Percentiles rank a stretch among this genome's conserved stretches.
Conservation (phyloP, 2,329 filamentous ascomycete genomes). For the Cercospora sesami region DNA sequence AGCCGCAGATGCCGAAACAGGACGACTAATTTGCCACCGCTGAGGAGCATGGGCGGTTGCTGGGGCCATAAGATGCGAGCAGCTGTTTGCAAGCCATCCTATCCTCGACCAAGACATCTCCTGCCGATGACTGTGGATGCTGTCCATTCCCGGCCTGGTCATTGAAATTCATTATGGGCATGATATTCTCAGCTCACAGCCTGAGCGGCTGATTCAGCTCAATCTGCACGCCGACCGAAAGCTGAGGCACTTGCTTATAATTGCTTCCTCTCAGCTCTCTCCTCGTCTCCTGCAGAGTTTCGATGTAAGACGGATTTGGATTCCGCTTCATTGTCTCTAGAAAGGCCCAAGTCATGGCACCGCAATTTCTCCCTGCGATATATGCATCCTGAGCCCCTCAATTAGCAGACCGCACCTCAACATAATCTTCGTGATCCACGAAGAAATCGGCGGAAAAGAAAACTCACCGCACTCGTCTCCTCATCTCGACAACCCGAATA, state of each 20-base stretch:
- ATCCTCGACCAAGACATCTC: no score
- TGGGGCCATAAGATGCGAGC: no score
- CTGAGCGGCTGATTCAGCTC: constrained; percentile 40
- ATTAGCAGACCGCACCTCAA: no score
- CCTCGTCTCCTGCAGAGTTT: constrained; percentile 45
- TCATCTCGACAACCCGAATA: constrained; percentile 54
- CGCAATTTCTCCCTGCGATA: constrained; percentile 47
- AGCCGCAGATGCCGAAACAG: no score
- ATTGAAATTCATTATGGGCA: no score
- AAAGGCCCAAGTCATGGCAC: constrained; percentile 53
- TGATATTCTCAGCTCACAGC: neutral
- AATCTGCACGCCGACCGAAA: constrained; percentile 46
- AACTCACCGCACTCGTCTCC: constrained; percentile 41
- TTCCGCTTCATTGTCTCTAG: constrained; percentile 47
- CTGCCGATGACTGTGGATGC: no score
- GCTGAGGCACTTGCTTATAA: constrained; percentile 49
- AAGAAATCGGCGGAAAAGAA: no score
- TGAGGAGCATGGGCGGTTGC: no score
- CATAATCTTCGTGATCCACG: no score
- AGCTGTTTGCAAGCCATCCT: no score
- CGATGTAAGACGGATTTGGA: constrained; percentile 39
- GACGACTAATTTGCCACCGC: no score
- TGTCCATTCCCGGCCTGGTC: no score
- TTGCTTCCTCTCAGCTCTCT: constrained; percentile 41
- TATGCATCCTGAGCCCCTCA: constrained; percentile 36